These are phyloP conservation scores for Shiraia bambusicola DNA, from an alignment of 2,329 filamentous ascomycete genomes.

Conservation along the genomic window DNA sequence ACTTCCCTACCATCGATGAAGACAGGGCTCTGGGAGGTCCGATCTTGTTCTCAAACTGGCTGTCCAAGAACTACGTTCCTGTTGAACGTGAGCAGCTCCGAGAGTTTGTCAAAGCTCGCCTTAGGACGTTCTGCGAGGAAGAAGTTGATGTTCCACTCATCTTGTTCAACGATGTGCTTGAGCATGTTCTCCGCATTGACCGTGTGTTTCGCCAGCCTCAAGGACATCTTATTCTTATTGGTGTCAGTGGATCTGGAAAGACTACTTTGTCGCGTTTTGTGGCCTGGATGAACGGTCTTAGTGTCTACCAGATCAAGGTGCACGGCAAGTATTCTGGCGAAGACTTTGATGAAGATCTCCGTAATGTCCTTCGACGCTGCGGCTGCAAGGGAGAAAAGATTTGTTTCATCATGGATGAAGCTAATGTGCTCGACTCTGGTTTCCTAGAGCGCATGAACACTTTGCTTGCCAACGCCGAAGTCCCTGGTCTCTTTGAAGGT, in stretches of 20 bases:
- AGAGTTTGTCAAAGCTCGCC: constrained; percentile 94
- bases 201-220: constrained; percentile 98
- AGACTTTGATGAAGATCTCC: constrained; percentile 96
- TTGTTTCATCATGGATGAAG: constrained; percentile 99
- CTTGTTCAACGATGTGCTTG: constrained; percentile 98
- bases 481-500: constrained; percentile 97
- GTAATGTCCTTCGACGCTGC: constrained; percentile 87
- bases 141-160: constrained; percentile 98
- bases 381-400: constrained; percentile 99
- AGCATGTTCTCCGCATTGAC: constrained; percentile 97
- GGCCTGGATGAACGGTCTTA: constrained; percentile 99
- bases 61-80: constrained; percentile 97
- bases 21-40: constrained; percentile 84
- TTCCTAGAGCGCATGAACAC: constrained; percentile 99
- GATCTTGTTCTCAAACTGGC: constrained; percentile 98
- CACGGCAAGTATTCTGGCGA: constrained; percentile 97
- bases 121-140: constrained; percentile 98
- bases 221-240: constrained; percentile 96
- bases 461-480: constrained; percentile 96
- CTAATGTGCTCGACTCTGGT: constrained; percentile 96
- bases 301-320: constrained; percentile 99
- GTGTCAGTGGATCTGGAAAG: constrained; percentile 97
- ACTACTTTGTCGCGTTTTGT: constrained; percentile 97
- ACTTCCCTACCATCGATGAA: constrained; percentile 95
- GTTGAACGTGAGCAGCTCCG: constrained; percentile 93